Percentiles rank a stretch among this genome's conserved stretches.
phyloP scores from a whole-genome alignment of 768 basidiomycete species.

The Russula abietina region DNA sequence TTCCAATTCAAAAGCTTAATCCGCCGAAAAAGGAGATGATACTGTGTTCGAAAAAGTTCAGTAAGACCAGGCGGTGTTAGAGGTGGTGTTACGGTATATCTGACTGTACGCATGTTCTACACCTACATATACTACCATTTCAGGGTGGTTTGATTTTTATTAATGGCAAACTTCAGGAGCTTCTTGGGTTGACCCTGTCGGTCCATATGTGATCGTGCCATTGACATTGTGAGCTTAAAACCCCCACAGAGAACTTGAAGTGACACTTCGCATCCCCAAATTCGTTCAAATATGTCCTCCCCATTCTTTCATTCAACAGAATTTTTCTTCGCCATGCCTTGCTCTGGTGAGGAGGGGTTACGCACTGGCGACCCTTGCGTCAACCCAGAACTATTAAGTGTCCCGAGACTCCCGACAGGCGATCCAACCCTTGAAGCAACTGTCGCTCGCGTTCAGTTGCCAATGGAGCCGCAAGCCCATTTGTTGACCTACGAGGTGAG shows the following conservation, averaged over 20 bases:
- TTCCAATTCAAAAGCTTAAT: too few species aligned
- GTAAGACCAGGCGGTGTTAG: too few species aligned
- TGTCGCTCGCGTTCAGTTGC: background rate
- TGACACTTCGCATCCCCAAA: background rate
- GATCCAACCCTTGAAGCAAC: background rate
- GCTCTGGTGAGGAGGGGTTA: background rate
- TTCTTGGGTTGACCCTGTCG: background rate
- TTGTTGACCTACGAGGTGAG: background rate
- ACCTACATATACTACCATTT: too few species aligned
- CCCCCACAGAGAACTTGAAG: background rate
- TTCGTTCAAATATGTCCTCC: background rate
- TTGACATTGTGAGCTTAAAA: background rate
- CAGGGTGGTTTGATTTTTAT: too few species aligned
- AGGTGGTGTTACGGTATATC: too few species aligned
- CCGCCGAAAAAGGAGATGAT: too few species aligned
- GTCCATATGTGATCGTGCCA: background rate
- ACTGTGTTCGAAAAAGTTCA: too few species aligned
- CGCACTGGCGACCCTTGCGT: background rate
- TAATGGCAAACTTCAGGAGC: too few species aligned
- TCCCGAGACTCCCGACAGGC: background rate
- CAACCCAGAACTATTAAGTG: background rate
- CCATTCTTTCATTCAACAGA: background rate
- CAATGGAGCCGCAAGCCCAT: background rate
- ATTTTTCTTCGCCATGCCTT: too few species aligned
- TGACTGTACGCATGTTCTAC: too few species aligned